Evolutionary conservation across 2,329 filamentous ascomycete genomes (phyloP).

Genomic region (Daldinia sp.): DNA sequence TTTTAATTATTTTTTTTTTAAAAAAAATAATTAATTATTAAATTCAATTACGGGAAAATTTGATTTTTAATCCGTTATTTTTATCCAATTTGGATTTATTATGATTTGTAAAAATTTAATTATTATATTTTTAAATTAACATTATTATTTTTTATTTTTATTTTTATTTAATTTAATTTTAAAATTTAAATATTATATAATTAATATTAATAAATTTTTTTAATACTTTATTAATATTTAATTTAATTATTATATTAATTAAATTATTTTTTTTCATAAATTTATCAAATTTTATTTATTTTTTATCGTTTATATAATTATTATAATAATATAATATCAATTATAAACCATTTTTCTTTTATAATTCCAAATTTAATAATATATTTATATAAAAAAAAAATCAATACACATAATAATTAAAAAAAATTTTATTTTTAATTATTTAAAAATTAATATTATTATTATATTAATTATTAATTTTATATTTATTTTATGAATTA

Average conservation of each 20-base stretch:
- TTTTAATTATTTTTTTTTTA: no score
- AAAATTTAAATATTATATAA: not conserved
- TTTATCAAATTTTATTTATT: not conserved
- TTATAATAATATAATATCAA: not conserved
- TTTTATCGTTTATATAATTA: not conserved
- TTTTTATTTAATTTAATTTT: not conserved
- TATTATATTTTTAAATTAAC: no score
- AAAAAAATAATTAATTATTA: no score
- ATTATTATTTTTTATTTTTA: not conserved
- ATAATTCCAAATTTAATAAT: not conserved
- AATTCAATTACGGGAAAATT: no score
- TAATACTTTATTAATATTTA: not conserved
- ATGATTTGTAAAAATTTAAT: no score
- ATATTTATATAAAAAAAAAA: not conserved
- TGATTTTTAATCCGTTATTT: no score
- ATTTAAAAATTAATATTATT: slow-evolving; percentile 1
- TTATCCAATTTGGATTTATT: no score
- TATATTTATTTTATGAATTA: slow-evolving; percentile 9
- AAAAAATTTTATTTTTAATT: not conserved
- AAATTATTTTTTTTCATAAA: not conserved
- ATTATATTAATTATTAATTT: slow-evolving; percentile 5
- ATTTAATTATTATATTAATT: not conserved
- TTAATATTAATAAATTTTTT: not conserved
- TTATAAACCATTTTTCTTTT: not conserved
- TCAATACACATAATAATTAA: not conserved